These are phyloP conservation scores for Picea glauca DNA, from an alignment of 75 land plant genomes.

Conservation along the genomic window DNA sequence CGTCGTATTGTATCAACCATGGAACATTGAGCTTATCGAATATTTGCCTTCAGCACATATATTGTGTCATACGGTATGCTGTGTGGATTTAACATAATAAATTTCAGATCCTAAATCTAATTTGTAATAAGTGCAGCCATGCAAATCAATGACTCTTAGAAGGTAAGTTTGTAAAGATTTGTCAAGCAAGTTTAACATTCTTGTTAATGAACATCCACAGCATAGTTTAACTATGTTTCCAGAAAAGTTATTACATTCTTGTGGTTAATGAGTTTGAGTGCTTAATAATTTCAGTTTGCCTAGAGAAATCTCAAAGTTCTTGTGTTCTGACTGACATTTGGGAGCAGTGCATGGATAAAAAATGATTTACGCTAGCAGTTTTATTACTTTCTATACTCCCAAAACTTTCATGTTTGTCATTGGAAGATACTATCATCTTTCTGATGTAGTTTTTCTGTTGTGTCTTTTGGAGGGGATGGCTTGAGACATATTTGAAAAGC, in stretches of 20 bases:
- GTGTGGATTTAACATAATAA: no score
- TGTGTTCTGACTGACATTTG: not conserved
- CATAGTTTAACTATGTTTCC: not conserved
- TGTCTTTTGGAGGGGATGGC: not conserved
- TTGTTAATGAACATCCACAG: no score
- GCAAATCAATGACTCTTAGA: no score
- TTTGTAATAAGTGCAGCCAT: no score
- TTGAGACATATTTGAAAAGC: not conserved
- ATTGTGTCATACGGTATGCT: no score
- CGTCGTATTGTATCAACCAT: no score
- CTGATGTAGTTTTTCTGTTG: not conserved
- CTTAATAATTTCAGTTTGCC: not conserved
- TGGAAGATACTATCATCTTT: no score
- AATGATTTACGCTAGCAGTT: not conserved
- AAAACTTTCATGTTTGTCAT: not conserved
- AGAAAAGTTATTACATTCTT: not conserved
- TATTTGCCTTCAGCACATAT: no score
- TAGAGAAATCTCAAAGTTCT: not conserved
- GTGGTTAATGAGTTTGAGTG: not conserved
- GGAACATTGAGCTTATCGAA: no score
- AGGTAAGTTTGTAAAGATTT: no score
- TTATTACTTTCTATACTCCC: not conserved
- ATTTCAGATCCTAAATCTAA: no score
- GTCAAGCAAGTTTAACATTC: no score
- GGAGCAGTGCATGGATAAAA: not conserved